Percentiles rank a stretch among this genome's conserved stretches.
phyloP scores from a whole-genome alignment of 768 basidiomycete species.

The Russula foetens region DNA sequence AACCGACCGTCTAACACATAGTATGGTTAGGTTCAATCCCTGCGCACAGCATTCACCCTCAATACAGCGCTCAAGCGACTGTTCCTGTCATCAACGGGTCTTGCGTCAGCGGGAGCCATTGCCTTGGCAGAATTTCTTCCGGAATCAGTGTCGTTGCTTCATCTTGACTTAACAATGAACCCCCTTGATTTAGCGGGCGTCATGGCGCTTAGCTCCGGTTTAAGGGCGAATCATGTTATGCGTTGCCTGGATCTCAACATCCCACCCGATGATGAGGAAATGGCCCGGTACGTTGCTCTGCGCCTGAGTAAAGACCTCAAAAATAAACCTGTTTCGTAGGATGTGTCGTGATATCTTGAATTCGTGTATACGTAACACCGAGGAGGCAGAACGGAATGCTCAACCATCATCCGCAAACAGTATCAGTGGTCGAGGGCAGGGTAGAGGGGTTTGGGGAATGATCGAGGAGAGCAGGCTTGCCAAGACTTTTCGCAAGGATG shows the following conservation, averaged over 20 bases:
- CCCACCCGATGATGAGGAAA: conserved; percentile 75
- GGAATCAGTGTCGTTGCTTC: conserved; percentile 77
- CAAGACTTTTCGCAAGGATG: conserved; percentile 50
- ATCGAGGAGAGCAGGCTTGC: conserved; percentile 83
- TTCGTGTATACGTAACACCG: conserved; percentile 88
- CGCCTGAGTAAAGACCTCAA: background rate
- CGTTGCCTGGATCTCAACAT: conserved; percentile 92
- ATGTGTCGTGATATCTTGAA: conserved; percentile 87
- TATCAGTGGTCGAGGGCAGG: conserved; percentile 42
- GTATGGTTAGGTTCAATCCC: conserved; percentile 64
- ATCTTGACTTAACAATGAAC: conserved; percentile 86
- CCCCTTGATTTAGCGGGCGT: conserved; percentile 82
- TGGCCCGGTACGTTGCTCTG: conserved; percentile 46
- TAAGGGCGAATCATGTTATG: conserved; percentile 79
- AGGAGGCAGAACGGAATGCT: conserved; percentile 55
- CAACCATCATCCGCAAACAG: conserved; percentile 22
- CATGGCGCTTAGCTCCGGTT: conserved; percentile 81
- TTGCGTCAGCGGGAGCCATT: conserved; percentile 83
- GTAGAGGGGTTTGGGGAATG: conserved; percentile 74
- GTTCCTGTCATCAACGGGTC: conserved; percentile 77
- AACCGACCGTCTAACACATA: background rate
- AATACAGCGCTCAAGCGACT: conserved; percentile 88
- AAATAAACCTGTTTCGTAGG: conserved; percentile 26
- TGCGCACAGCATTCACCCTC: conserved; percentile 88
- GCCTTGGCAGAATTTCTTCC: conserved; percentile 95